A percentile compares a stretch with the other conserved stretches of the same genome.
Conservation (phyloP, 768 basidiomycete genomes). For the Tricholoma furcatifolium region DNA sequence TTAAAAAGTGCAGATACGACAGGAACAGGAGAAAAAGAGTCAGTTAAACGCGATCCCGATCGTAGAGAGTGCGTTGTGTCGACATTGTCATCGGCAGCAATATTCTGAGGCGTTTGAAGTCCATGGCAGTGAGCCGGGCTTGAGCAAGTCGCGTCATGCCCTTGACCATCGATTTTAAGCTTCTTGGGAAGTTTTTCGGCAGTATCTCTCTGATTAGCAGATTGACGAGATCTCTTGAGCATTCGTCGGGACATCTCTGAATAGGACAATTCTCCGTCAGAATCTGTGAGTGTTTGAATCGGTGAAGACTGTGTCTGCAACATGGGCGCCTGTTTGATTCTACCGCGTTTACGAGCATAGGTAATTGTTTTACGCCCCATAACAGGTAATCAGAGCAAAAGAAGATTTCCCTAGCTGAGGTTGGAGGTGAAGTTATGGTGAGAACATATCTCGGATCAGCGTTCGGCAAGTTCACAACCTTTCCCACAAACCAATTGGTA, state of each 20-base stretch:
- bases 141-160: neutral
- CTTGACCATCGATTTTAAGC: neutral
- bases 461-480: too few species aligned
- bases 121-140: neutral
- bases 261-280: slow-evolving; percentile 11
- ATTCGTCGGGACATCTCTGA: slow-evolving; percentile 18
- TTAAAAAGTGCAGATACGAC: neutral
- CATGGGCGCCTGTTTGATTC: neutral
- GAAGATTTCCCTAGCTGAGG: neutral
- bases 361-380: slow-evolving; percentile 21
- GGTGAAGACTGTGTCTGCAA: slow-evolving; percentile 12
- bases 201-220: neutral
- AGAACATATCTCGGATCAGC: too few species aligned
- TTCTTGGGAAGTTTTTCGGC: slow-evolving; percentile 11
- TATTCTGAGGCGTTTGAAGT: slow-evolving; percentile 19
- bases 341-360: slow-evolving; percentile 16
- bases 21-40: slow-evolving; percentile 19
- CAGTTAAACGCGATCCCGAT: slow-evolving; percentile 4
- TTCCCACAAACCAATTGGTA: too few species aligned
- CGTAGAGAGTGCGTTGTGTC: slow-evolving; percentile 16
- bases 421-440: too few species aligned
- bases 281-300: slow-evolving; percentile 7
- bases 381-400: neutral
- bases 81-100: slow-evolving; percentile 9
- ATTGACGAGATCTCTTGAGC: slow-evolving; percentile 18